Percentiles rank a stretch among this genome's conserved stretches.
Evolutionary conservation across 1,284 basidiomycete genomes (phyloP).

Genomic region (Cutaneotrichosporon cyanovorans): DNA sequence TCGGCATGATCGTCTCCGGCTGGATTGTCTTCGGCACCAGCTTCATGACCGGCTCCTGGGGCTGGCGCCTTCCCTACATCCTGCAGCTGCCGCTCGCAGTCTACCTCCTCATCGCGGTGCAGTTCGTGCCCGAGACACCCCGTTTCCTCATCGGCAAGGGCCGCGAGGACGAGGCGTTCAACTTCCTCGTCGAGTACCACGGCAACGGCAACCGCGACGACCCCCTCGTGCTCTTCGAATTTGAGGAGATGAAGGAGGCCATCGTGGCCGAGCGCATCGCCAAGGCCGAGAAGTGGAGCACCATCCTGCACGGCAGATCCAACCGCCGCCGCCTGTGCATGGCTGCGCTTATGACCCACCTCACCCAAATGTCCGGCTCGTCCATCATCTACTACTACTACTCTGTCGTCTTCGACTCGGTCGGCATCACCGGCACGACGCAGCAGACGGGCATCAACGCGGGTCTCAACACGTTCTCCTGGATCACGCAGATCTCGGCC

Average conservation of each 20-base stretch:
- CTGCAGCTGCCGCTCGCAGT: conserved; percentile 41
- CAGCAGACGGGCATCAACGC: conserved; percentile 46
- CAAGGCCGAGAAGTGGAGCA: conserved; percentile 41
- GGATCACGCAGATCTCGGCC: conserved; percentile 39
- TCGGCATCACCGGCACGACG: conserved; percentile 43
- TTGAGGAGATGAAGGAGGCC: conserved; percentile 67
- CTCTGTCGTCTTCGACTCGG: conserved; percentile 37
- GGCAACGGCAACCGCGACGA: conserved; percentile 59
- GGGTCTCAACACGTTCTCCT: conserved; percentile 43
- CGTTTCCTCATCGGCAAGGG: conserved; percentile 41
- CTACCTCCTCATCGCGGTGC: conserved; percentile 44
- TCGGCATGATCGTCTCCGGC: conserved; percentile 20
- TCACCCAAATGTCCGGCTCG: conserved; percentile 26
- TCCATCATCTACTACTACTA: conserved; percentile 48
- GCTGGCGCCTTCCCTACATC: conserved; percentile 44
- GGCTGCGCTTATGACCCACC: conserved; percentile 42
- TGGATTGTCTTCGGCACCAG: conserved; percentile 25
- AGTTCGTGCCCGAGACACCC: conserved; percentile 46
- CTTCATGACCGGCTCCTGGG: conserved; percentile 25
- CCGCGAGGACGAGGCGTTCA: conserved; percentile 59
- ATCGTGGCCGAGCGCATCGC: conserved; percentile 57
- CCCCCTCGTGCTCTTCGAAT: conserved; percentile 68
- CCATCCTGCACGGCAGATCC: conserved; percentile 29
- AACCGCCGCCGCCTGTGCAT: conserved; percentile 41
- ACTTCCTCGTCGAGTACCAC: conserved; percentile 70